Percentiles rank a stretch among this genome's conserved stretches.
Conservation (phyloP, 345 rosid genomes). For the Camelina neglecta region DNA sequence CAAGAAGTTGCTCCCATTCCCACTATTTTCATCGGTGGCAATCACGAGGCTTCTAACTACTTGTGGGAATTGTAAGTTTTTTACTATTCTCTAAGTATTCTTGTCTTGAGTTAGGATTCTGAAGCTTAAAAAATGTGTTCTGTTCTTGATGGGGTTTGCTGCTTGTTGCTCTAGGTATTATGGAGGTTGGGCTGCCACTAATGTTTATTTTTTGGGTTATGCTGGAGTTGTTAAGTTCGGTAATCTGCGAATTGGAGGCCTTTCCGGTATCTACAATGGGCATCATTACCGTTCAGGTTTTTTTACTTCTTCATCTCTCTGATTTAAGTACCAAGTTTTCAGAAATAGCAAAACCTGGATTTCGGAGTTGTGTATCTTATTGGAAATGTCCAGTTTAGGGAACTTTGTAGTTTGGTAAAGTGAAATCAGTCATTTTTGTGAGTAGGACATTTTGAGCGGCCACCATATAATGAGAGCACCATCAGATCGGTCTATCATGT, state of each 20-base stretch:
- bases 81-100: neutral
- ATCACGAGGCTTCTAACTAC: constrained; percentile 97
- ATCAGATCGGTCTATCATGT: constrained; percentile 85
- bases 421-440: constrained; percentile 29
- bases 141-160: constrained; percentile 26
- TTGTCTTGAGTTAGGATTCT: neutral
- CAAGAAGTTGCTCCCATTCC: constrained; percentile 81
- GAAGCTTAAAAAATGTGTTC: neutral
- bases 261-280: constrained; percentile 83
- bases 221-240: constrained; percentile 91
- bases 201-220: constrained; percentile 80
- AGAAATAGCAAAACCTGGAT: neutral
- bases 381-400: neutral
- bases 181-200: constrained; percentile 97
- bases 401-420: neutral
- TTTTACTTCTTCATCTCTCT: constrained; percentile 22
- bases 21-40: constrained; percentile 93
- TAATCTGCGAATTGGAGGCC: constrained; percentile 82
- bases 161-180: constrained; percentile 60
- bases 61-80: constrained; percentile 84
- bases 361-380: constrained; percentile 6
- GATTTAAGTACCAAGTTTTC: too few relatives aligned
- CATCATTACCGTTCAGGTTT: constrained; percentile 67
- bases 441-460: constrained; percentile 86
- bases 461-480: constrained; percentile 72